Percentiles rank a stretch among this genome's conserved stretches.
Evolutionary conservation across 176 grass and related monocot genomes (phyloP).

Genomic region (Eremochloa ophiuroides): DNA sequence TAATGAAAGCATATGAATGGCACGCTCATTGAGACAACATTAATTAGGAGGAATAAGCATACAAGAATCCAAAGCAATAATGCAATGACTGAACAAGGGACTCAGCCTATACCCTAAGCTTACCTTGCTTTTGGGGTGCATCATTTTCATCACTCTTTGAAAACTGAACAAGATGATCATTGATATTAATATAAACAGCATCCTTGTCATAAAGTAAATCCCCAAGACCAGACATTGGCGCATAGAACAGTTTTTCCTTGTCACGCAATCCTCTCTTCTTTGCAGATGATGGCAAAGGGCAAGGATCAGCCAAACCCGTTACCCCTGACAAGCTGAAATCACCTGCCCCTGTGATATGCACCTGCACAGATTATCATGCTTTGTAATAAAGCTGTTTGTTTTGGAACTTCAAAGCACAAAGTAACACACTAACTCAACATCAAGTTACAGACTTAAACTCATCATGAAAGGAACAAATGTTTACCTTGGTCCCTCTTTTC

Average conservation of each 20-base stretch:
- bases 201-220: conserved; percentile 97
- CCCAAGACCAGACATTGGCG: conserved; percentile 98
- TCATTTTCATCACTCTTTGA: conserved; percentile 63
- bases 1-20: conserved; percentile 14
- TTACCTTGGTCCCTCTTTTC: conserved; percentile 92
- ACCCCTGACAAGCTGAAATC: conserved; percentile 86
- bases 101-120: background rate
- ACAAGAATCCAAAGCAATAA: conserved; percentile 11
- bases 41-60: conserved; percentile 7
- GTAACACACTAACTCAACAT: conserved; percentile 8
- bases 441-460: conserved; percentile 10
- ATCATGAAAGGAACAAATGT: conserved; percentile 6
- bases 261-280: conserved; percentile 96
- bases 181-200: conserved; percentile 93
- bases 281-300: conserved; percentile 87
- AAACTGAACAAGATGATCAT: conserved; percentile 98
- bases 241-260: conserved; percentile 96
- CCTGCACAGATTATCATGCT: conserved; percentile 40
- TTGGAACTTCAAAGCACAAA: conserved; percentile 1
- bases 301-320: conserved; percentile 83
- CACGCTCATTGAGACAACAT: background rate
- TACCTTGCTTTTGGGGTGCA: conserved; percentile 49
- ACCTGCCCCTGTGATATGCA: conserved; percentile 90
- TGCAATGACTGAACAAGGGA: background rate
- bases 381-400: conserved; percentile 12